Percentiles rank a stretch among this genome's conserved stretches.
phyloP scores from a whole-genome alignment of 2,329 filamentous ascomycete species.

The Thielaviopsis ethacetica region DNA sequence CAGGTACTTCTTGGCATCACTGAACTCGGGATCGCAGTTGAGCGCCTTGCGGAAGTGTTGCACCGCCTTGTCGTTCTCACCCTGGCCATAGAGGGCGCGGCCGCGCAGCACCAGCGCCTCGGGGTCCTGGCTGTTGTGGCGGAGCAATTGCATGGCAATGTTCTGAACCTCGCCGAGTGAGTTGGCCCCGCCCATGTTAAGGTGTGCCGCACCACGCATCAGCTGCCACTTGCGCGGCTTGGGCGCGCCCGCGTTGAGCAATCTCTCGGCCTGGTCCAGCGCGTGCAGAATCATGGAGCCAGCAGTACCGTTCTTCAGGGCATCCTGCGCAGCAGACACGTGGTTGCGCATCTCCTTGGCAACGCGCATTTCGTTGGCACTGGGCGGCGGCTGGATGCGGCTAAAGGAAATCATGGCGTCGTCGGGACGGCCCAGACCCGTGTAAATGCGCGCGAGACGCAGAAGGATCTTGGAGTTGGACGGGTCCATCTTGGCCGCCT shows the following conservation, averaged over 20 bases:
- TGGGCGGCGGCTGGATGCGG: constrained; percentile 63
- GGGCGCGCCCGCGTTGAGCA: constrained; percentile 56
- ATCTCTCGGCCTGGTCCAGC: constrained; percentile 74
- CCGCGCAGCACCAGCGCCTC: constrained; percentile 85
- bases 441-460: constrained; percentile 78
- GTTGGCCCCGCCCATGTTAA: constrained; percentile 85
- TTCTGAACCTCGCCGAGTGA: constrained; percentile 83
- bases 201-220: constrained; percentile 77
- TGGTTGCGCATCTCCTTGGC: constrained; percentile 75
- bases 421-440: constrained; percentile 66
- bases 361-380: constrained; percentile 70
- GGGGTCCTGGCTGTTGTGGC: constrained; percentile 77
- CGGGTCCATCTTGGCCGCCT: constrained; percentile 68
- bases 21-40: constrained; percentile 81
- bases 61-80: constrained; percentile 88
- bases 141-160: constrained; percentile 73
- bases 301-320: constrained; percentile 55
- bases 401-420: constrained; percentile 73
- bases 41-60: constrained; percentile 84
- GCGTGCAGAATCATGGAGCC: constrained; percentile 88
- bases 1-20: constrained; percentile 74
- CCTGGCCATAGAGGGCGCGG: constrained; percentile 72
- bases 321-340: constrained; percentile 63
- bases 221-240: constrained; percentile 88
- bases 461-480: constrained; percentile 77